Evolutionary conservation across 2,329 filamentous ascomycete species (phyloP), one percentile per base, ranked within the genome.

Genomic region (Aureobasidium leucospermi): DNA sequence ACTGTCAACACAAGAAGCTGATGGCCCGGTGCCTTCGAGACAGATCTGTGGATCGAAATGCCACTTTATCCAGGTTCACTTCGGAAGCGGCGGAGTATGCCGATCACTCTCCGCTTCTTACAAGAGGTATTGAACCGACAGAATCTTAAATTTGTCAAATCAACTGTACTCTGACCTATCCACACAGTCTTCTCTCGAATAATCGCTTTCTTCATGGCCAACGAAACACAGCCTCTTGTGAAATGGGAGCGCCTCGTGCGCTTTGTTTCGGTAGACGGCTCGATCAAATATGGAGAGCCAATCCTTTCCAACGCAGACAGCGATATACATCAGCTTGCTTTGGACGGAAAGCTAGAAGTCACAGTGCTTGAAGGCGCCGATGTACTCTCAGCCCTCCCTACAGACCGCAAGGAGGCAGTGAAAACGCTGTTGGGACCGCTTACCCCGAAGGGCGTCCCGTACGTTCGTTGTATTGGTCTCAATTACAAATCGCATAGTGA

Each of bases 381-480:
- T 0, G 73, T 74, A 0, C 74, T 79, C 1, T 65, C 66, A 7
- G 83, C 81, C 0, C 70, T 68, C 15, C 76, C 84, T 1, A 81
- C 80, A 0, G 78, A 83, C 23, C 78, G 84, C 64, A 68, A 80
- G 9, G 81, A 77, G 2, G 76, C 74, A 0, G 82, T 85, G 6
- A 79, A 81, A 65, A 73, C 71, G 55, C 67, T 85, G 0, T 73
- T 85, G 0, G 79, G 80, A 0, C 82, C 82, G 0, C 67, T 85
- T 34, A 73, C 76, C 0, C 69, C 68, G 9, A 68, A 70, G 2
- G 80, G 84, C 53, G 79, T 85, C 0, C 79, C 81, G 0, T 81
- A 84, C 45, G 65, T 86, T 3, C 71, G 81, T 19, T 85, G 83
- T 63, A 77, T 85, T 11, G 83, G 83, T 0, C 66, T 85, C 31